Base-by-base conservation (phyloP, 352 stramenopile genomes). In the Phytophthora ohioensis region DNA sequence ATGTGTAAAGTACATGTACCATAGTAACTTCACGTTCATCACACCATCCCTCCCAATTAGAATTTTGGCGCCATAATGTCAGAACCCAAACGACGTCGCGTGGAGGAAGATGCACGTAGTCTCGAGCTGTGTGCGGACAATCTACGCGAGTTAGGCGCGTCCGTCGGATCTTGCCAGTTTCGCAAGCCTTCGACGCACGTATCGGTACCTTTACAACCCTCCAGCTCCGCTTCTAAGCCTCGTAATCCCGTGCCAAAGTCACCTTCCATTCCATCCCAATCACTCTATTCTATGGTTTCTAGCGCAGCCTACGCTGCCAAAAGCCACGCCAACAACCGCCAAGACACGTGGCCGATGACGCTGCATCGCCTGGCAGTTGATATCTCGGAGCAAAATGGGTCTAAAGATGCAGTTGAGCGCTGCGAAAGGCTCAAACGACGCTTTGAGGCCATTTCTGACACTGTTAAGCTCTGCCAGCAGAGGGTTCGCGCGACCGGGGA, bases 231-330 rank as follows among this genome's bases (percentile, higher is more conserved):
- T 21, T 59, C 48, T 11, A 65, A 61, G 58, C 57, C 63, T 8
- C 71, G 32, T 39, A 68, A 56, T 12, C 27, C 6, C 1, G 56
- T 41, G 0, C 45, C 59, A 15, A 57, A 62, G 31, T 52, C 62
- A 0, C 3, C 66, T 5, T 69, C 60, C 32, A 38, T n/a, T 32
- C 61, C 72, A 5, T 66, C 69, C 13, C 41, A 10, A 10, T 81
- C 79, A 43, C 74, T 87, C 45, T 84, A 75, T 47, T 87, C 79
- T 5, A 38, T 87, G 17, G 63, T 80, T 35, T 81, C 76, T 27
- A 73, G 71, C 27, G 45, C 76, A 1, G 46, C 52, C 9, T 77
- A 77, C 39, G 68, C 71, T 7, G 57, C 69, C 1, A 78, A 81
- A 52, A 58, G 42, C 6, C 78, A 34, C 51, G 54, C 48, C 1